Conservation (phyloP, 108 stramenopile species). For the Skeletonema costatum region DNA sequence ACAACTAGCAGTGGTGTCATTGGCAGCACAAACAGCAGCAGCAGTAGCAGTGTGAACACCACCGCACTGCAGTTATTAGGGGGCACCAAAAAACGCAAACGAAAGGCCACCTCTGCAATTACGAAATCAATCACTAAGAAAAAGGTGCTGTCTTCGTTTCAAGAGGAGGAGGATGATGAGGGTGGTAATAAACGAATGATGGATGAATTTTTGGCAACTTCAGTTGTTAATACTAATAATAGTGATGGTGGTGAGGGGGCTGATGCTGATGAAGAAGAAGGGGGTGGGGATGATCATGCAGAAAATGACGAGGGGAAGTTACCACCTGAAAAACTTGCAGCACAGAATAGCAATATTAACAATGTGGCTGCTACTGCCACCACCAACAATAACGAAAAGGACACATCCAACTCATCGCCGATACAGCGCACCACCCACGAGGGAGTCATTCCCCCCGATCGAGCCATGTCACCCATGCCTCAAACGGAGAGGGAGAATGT, state of each 20-base stretch:
- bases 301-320: not conserved
- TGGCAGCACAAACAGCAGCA: not conserved
- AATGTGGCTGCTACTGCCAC: too few relatives aligned
- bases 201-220: too few relatives aligned
- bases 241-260: not conserved
- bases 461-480: slow-evolving; percentile 18
- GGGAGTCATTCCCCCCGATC: slow-evolving; percentile 2
- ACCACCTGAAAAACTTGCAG: not conserved
- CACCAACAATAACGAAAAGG: not conserved
- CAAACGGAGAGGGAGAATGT: not conserved
- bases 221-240: too few relatives aligned
- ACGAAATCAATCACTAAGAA: too few relatives aligned
- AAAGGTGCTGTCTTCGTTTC: too few relatives aligned
- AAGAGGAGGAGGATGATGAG: too few relatives aligned
- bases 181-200: too few relatives aligned
- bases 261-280: not conserved
- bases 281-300: not conserved
- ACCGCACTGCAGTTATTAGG: not conserved
- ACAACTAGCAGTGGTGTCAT: not conserved
- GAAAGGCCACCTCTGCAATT: too few relatives aligned
- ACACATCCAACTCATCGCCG: too few relatives aligned
- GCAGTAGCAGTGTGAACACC: not conserved
- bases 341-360: not conserved
- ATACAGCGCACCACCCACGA: too few relatives aligned
- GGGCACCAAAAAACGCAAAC: too few relatives aligned